Conservation (phyloP, 2,329 filamentous ascomycete species). For the Cadophora luteo-olivacea region DNA sequence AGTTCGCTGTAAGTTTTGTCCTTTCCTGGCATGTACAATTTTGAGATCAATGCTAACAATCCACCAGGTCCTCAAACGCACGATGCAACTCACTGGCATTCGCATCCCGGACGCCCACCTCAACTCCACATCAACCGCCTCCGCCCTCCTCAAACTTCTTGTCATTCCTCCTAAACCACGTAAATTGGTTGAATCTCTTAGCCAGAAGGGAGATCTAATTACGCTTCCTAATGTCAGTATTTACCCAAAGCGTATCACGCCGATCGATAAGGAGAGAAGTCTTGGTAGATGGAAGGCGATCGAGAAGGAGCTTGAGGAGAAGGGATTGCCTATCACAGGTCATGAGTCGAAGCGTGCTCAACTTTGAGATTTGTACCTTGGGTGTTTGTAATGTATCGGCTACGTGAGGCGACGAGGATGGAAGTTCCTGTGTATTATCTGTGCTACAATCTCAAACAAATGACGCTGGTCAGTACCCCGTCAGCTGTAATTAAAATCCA, state of each 20-base stretch:
- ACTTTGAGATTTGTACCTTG: background rate
- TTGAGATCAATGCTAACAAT: slow-evolving; percentile 23
- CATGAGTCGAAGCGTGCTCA: slow-evolving; percentile 15
- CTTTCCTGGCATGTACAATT: background rate
- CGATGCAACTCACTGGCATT: slow-evolving; percentile 81
- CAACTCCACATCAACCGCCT: slow-evolving; percentile 58
- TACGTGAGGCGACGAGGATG: background rate
- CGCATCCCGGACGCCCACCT: slow-evolving; percentile 76
- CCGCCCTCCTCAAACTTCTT: slow-evolving; percentile 60
- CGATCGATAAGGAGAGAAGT: slow-evolving; percentile 73
- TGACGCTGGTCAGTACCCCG: background rate
- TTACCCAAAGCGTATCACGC: slow-evolving; percentile 67
- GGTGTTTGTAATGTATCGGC: background rate
- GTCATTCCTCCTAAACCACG: slow-evolving; percentile 60
- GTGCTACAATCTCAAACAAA: background rate
- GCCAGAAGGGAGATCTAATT: slow-evolving; percentile 52
- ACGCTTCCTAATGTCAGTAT: slow-evolving; percentile 74
- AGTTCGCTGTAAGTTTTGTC: slow-evolving; percentile 70
- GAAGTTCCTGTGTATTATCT: slow-evolving; percentile 2
- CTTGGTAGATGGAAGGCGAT: slow-evolving; percentile 83
- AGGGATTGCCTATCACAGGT: slow-evolving; percentile 65
- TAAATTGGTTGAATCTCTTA: slow-evolving; percentile 69
- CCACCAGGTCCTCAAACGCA: slow-evolving; percentile 76
- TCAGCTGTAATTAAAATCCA: background rate
- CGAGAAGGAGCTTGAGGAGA: slow-evolving; percentile 69